phyloP scores from a whole-genome alignment of 2,329 filamentous ascomycete genomes.

The Alternaria sp. region DNA sequence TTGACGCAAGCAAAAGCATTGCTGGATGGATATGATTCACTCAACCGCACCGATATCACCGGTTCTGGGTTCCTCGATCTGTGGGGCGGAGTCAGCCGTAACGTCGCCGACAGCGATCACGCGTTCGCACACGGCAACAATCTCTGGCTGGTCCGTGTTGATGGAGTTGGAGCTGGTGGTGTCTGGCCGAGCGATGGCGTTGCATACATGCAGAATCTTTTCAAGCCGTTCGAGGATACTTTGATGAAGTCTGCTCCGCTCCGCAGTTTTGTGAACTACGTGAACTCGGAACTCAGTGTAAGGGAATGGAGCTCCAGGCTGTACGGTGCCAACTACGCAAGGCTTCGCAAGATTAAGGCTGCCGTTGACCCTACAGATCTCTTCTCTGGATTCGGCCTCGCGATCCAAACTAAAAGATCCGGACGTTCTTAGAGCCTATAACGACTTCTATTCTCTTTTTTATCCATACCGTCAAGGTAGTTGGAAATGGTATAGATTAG shows the following conservation, averaged over 20 bases:
- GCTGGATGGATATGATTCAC: constrained; percentile 12
- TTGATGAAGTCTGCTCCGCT: constrained; percentile 19
- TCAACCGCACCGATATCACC: constrained; percentile 24
- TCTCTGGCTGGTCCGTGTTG: constrained; percentile 32
- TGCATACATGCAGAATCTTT: constrained; percentile 27
- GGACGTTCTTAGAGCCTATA: too few relatives aligned
- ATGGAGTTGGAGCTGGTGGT: constrained; percentile 16
- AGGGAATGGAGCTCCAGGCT: constrained; percentile 26
- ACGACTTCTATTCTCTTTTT: too few relatives aligned
- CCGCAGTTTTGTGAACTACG: constrained; percentile 30
- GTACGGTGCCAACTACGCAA: constrained; percentile 24
- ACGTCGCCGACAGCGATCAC: constrained; percentile 23
- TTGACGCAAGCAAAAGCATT: constrained; percentile 20
- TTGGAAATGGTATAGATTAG: too few relatives aligned
- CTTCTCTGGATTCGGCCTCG: constrained; percentile 23
- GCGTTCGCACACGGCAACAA: constrained; percentile 26
- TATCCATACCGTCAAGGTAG: too few relatives aligned
- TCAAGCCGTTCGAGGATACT: constrained; percentile 24
- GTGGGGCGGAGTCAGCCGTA: constrained; percentile 25
- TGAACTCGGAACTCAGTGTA: constrained; percentile 23
- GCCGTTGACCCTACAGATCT: constrained; percentile 20
- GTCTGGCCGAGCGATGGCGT: constrained; percentile 28
- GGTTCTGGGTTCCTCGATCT: constrained; percentile 27
- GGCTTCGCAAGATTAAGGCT: constrained; percentile 25
- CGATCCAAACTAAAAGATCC: neutral